Evolutionary conservation across 371 early-diverging fungal species (phyloP).

Genomic region (Actinomortierella ambigua): DNA sequence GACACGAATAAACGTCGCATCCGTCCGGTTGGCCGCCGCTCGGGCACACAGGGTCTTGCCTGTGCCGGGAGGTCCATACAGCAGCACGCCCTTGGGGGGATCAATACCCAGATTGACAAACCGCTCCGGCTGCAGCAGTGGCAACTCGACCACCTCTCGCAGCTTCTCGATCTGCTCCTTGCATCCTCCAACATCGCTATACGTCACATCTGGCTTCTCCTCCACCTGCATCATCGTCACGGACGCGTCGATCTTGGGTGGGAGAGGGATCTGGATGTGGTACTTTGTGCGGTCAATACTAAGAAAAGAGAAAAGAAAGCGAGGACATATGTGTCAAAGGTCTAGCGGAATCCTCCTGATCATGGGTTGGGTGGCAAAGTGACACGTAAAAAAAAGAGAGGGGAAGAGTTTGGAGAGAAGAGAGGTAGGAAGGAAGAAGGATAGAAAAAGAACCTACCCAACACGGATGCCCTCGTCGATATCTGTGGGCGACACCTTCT

Average conservation of each 20-base stretch:
- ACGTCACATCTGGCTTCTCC: slow-evolving; percentile 99
- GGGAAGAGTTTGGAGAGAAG: neutral
- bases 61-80: slow-evolving; percentile 99
- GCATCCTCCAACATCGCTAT: slow-evolving; percentile 99
- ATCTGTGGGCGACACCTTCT: slow-evolving; percentile 96
- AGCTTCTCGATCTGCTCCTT: slow-evolving; percentile 99
- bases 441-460: slow-evolving; percentile 65
- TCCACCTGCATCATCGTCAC: slow-evolving; percentile 99
- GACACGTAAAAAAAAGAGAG: neutral
- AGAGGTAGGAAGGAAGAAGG: neutral
- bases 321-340: no score
- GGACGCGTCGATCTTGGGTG: slow-evolving; percentile 99
- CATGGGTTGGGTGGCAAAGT: no score
- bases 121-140: slow-evolving; percentile 95
- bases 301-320: slow-evolving; percentile 4
- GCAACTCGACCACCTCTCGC: slow-evolving; percentile 99
- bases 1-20: slow-evolving; percentile 99
- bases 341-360: no score
- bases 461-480: slow-evolving; percentile 99
- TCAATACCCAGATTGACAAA: slow-evolving; percentile 96
- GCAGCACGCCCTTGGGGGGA: slow-evolving; percentile 98
- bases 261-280: slow-evolving; percentile 99
- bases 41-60: slow-evolving; percentile 99
- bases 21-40: slow-evolving; percentile 99
- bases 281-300: slow-evolving; percentile 99